Conservation (phyloP, 495 filamentous ascomycete genomes). For the Penicillium simplicissimum region DNA sequence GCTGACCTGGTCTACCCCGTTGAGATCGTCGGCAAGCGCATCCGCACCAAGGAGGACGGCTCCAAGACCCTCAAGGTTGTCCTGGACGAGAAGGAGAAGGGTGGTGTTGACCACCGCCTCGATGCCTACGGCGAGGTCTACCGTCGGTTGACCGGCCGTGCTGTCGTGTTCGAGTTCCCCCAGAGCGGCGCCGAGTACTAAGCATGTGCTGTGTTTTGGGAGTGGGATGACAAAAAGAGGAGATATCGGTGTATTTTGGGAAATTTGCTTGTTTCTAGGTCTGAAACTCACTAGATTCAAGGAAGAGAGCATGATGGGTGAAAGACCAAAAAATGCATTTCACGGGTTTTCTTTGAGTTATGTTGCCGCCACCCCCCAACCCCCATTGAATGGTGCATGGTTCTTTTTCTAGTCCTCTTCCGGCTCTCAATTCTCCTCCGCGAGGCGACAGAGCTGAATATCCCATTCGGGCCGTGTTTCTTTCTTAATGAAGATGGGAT, state of each 20-base stretch:
- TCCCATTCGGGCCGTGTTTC: slow-evolving; percentile 30
- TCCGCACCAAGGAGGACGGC: slow-evolving; percentile 94
- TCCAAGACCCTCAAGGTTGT: slow-evolving; percentile 97
- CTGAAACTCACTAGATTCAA: slow-evolving; percentile 35
- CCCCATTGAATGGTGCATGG: slow-evolving; percentile 27
- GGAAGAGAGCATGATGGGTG: slow-evolving; percentile 31
- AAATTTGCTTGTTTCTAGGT: slow-evolving; percentile 33
- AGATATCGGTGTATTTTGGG: slow-evolving; percentile 26
- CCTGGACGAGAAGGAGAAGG: slow-evolving; percentile 99
- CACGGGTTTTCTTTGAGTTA: slow-evolving; percentile 36
- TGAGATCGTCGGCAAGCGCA: slow-evolving; percentile 98
- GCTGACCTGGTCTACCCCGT: slow-evolving; percentile 97
- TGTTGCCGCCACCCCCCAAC: slow-evolving; percentile 27
- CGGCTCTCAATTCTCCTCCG: slow-evolving; percentile 17
- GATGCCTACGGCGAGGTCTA: slow-evolving; percentile 99
- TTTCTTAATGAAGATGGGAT: slow-evolving; percentile 37
- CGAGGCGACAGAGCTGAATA: slow-evolving; percentile 28
- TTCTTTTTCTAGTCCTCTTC: slow-evolving; percentile 17
- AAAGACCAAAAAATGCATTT: slow-evolving; percentile 41
- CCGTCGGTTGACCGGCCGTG: slow-evolving; percentile 89
- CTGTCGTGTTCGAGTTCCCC: slow-evolving; percentile 96
- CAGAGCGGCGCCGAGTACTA: slow-evolving; percentile 83
- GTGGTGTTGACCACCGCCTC: slow-evolving; percentile 95
- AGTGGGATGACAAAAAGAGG: slow-evolving; percentile 18
- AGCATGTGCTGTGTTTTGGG: slow-evolving; percentile 30